Percentiles rank a stretch among this genome's conserved stretches.
phyloP scores from a whole-genome alignment of 352 stramenopile species.

The Phytopythium mirpurense region DNA sequence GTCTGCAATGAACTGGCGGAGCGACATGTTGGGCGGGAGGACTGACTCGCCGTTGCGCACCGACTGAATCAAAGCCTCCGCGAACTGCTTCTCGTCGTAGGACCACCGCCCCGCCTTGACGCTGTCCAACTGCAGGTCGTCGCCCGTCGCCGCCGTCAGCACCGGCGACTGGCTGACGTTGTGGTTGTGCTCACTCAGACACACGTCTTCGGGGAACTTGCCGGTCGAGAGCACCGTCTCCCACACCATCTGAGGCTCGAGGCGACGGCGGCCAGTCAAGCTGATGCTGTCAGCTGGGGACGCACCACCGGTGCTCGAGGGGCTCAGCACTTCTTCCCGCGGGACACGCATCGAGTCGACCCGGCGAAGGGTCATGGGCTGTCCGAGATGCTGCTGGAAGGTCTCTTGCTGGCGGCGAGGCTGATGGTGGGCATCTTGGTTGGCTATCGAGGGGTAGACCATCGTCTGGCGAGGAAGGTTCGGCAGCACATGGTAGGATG shows the following conservation, averaged over 20 bases:
- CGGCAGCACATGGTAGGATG: constrained; percentile 22
- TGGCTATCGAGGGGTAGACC: constrained; percentile 18
- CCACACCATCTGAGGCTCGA: constrained; percentile 47
- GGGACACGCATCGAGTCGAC: constrained; percentile 7
- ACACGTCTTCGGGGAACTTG: constrained; percentile 58
- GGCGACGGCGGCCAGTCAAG: constrained; percentile 4
- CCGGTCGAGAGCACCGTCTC: constrained; percentile 50
- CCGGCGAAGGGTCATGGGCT: constrained; percentile 5
- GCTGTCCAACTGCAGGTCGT: constrained; percentile 13
- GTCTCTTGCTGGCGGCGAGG: constrained; percentile 1
- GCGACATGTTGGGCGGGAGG: constrained; percentile 42
- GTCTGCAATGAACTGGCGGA: constrained; percentile 53
- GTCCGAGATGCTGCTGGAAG: constrained; percentile 8
- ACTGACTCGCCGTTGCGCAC: constrained; percentile 35
- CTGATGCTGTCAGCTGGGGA: constrained; percentile 10
- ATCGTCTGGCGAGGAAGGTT: constrained; percentile 24
- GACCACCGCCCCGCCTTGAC: constrained; percentile 55
- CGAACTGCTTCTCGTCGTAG: constrained; percentile 52
- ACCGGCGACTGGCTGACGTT: constrained; percentile 13
- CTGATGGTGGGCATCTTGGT: neutral
- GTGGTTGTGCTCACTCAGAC: constrained; percentile 37
- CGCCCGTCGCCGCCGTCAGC: constrained; percentile 11
- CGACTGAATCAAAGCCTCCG: constrained; percentile 45
- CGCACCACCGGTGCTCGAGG: constrained; percentile 12
- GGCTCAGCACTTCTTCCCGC: constrained; percentile 13